Evolutionary conservation across 441 rosid species (phyloP).

Genomic region (Capsella rubella): DNA sequence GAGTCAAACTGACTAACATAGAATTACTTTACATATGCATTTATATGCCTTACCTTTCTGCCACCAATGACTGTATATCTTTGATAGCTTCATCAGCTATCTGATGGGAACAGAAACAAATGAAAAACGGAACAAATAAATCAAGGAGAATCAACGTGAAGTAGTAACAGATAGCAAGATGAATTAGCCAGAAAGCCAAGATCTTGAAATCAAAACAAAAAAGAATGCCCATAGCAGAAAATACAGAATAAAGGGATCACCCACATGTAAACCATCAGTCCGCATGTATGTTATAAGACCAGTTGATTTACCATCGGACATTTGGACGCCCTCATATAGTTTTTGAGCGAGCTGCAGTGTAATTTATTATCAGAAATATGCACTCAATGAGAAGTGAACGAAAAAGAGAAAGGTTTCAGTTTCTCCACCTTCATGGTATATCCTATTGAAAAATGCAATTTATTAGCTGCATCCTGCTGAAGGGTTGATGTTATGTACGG

Average conservation of each 20-base stretch:
- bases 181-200: conserved; percentile 20
- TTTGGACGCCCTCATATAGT: conserved; percentile 90
- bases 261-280: conserved; percentile 97
- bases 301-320: conserved; percentile 73
- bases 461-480: conserved; percentile 99
- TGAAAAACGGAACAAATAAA: conserved; percentile 25
- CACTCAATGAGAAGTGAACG: neutral
- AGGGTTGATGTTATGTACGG: conserved; percentile 99
- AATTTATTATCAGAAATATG: conserved; percentile 33
- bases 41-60: conserved; percentile 66
- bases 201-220: conserved; percentile 4
- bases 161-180: conserved; percentile 13
- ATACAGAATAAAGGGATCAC: conserved; percentile 46
- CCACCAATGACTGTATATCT: conserved; percentile 72
- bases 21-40: conserved; percentile 30
- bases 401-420: conserved; percentile 29
- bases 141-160: conserved; percentile 21
- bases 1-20: conserved; percentile 22
- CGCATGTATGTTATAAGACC: conserved; percentile 96
- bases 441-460: conserved; percentile 73
- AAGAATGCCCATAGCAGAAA: conserved; percentile 22
- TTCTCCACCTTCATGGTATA: conserved; percentile 85
- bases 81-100: conserved; percentile 88
- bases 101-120: conserved; percentile 53
- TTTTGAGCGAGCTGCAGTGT: conserved; percentile 90